phyloP scores from a whole-genome alignment of 805 yeast species.

The Blastobotrys americana region DNA sequence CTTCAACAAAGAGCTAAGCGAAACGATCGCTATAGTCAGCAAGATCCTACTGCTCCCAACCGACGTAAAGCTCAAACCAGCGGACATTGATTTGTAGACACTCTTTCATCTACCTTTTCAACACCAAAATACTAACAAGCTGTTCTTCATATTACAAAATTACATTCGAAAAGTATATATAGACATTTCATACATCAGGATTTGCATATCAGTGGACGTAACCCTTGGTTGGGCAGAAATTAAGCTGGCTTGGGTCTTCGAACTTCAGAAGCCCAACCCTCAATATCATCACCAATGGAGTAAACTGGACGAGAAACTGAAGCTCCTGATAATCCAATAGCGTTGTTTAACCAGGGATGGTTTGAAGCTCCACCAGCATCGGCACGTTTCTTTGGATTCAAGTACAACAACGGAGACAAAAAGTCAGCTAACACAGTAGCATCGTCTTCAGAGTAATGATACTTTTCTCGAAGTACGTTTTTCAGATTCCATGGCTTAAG shows the following conservation, averaged over 20 bases:
- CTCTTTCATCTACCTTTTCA: too few species aligned
- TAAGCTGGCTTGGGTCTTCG: too few species aligned
- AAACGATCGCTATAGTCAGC: neutral
- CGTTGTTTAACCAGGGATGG: conserved; percentile 76
- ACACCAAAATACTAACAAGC: too few species aligned
- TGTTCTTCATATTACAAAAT: too few species aligned
- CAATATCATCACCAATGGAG: conserved; percentile 78
- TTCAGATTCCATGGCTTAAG: conserved; percentile 84
- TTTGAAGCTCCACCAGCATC: conserved; percentile 95
- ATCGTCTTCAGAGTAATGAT: conserved; percentile 59
- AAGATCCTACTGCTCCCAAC: neutral
- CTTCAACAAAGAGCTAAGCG: neutral
- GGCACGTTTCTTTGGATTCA: conserved; percentile 75
- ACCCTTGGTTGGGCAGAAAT: too few species aligned
- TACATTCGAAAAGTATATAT: too few species aligned
- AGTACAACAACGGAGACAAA: conserved; percentile 69
- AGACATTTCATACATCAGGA: too few species aligned
- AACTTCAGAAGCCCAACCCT: conserved; percentile 81
- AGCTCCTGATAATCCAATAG: conserved; percentile 65
- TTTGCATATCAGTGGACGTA: too few species aligned
- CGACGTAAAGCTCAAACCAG: neutral
- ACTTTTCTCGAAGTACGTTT: conserved; percentile 78
- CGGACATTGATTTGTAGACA: neutral
- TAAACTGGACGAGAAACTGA: conserved; percentile 67
- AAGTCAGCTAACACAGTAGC: conserved; percentile 72